Base-by-base conservation (phyloP, 305 asterid species). In the Rubia balearica region DNA sequence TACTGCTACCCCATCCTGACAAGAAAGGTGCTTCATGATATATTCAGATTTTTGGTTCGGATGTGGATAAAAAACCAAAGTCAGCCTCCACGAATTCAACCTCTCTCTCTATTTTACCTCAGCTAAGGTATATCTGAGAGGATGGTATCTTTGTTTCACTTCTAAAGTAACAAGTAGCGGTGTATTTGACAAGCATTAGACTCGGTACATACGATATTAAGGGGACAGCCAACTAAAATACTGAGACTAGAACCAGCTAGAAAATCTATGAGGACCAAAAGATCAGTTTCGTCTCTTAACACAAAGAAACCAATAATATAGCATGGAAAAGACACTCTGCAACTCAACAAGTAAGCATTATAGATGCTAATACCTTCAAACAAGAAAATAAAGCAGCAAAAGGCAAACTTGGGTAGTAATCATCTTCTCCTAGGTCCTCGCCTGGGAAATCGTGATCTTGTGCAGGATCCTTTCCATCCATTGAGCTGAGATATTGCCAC, bases 331-430 rank as follows among this genome's bases (percentile, higher is more conserved):
- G 60, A 67, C 41, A 21, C 51, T 22, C 36, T 12, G 55, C 16
- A 49, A 19, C 71, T 67, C 64, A 16, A 11, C 24, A 4, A 61
- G 62, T 7, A 6, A 19, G 3, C 27, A n/a, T 61, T 24, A 36
- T 40, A 24, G 17, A 76, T 48, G 74, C 38, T 67, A 77, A 60
- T 71, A 93, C 98, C 97, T 91, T 94, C 75, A 91, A 84, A 81
- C 95, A 85, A 77, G 98, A 91, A 83, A 94, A 94, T 55, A 91
- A 85, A 5, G 98, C 95, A 69, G 97, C 96, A 81, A 91, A 93
- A 74, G 98, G 98, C 85, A 91, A 83, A 79, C 96, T 94, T 74
- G 98, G 85, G 66, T 70, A 79, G 86, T 94, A 94, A 78, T 94
- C 98, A 64, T 88, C 95, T 72, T 92, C 97, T 68, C 78, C 88